Conservation (phyloP, 139 green algal genomes). For the Pedinophyceae sp. region DNA sequence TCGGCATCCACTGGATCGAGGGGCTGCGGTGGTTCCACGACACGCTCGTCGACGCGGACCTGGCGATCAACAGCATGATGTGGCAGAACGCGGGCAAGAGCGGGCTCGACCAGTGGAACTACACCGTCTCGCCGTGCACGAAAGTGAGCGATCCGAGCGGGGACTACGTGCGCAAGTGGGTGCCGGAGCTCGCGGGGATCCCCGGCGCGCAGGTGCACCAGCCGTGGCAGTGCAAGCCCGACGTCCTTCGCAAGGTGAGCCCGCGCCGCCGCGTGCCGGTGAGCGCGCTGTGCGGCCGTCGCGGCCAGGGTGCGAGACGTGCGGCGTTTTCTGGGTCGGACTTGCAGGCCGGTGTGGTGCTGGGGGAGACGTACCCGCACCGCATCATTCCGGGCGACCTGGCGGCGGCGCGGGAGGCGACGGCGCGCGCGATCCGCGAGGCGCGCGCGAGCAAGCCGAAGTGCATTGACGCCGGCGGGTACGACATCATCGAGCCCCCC, state of each 20-base stretch:
- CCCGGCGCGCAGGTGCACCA: constrained; percentile 24
- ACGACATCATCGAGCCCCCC: neutral
- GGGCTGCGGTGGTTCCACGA: constrained; percentile 46
- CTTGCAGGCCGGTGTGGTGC: neutral
- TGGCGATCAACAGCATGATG: constrained; percentile 60
- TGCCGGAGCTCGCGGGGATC: constrained; percentile 33
- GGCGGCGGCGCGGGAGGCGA: neutral
- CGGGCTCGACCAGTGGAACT: constrained; percentile 45
- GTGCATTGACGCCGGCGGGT: neutral
- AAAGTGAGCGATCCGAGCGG: constrained; percentile 28
- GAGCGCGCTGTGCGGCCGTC: no score
- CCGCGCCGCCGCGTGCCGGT: no score
- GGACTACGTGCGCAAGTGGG: constrained; percentile 37
- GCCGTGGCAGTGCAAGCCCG: constrained; percentile 29
- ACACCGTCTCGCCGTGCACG: constrained; percentile 13
- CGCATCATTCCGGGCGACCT: neutral
- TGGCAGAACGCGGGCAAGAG: constrained; percentile 40
- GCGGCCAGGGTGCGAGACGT: no score
- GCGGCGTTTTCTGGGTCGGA: no score
- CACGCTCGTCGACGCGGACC: constrained; percentile 47
- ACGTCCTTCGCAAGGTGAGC: constrained; percentile 16
- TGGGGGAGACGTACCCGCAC: neutral
- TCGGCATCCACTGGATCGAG: constrained; percentile 34
- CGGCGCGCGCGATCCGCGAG: neutral
- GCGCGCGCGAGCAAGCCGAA: neutral